phyloP scores from a whole-genome alignment of 2,329 filamentous ascomycete genomes.

The Exophiala oligosperma region DNA sequence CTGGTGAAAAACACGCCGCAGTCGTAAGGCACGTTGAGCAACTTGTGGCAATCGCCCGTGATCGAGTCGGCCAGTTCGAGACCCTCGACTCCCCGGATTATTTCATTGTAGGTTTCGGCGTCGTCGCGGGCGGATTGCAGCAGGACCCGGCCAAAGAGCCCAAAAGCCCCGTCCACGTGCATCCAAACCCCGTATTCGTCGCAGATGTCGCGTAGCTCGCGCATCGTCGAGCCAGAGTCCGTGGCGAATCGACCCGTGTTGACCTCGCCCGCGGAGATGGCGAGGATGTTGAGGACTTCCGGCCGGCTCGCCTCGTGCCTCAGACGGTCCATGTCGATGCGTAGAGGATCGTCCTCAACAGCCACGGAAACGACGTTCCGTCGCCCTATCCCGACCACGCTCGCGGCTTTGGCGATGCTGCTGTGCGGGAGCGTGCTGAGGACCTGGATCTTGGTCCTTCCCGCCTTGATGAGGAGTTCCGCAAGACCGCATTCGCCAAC shows the following conservation, averaged over 20 bases:
- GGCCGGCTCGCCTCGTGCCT: slow-evolving; percentile 57
- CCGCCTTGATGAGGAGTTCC: slow-evolving; percentile 45
- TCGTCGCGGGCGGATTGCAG: slow-evolving; percentile 35
- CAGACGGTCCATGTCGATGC: slow-evolving; percentile 66
- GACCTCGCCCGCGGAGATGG: slow-evolving; percentile 82
- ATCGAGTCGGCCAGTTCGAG: slow-evolving; percentile 85
- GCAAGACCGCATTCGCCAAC: slow-evolving; percentile 70
- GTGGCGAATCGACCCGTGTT: slow-evolving; percentile 84
- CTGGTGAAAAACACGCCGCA: slow-evolving; percentile 85
- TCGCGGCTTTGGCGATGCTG: slow-evolving; percentile 79
- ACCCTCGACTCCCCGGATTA: slow-evolving; percentile 58
- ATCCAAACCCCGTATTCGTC: slow-evolving; percentile 78
- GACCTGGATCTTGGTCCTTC: slow-evolving; percentile 69
- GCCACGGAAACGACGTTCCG: slow-evolving; percentile 64
- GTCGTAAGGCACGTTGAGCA: slow-evolving; percentile 95
- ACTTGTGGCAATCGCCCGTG: slow-evolving; percentile 81
- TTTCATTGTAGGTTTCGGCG: slow-evolving; percentile 53
- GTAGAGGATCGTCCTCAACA: slow-evolving; percentile 60
- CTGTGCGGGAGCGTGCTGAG: slow-evolving; percentile 82
- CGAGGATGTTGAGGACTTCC: slow-evolving; percentile 70
- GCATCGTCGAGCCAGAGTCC: slow-evolving; percentile 52
- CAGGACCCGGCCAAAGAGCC: slow-evolving; percentile 73
- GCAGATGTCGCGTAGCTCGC: slow-evolving; percentile 65
- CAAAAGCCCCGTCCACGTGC: slow-evolving; percentile 89
- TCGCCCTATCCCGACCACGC: slow-evolving; percentile 76